A percentile compares a stretch with the other conserved stretches of the same genome.
These are phyloP conservation scores for Candida koratica DNA, from an alignment of 805 yeast species.

Conservation along the genomic window DNA sequence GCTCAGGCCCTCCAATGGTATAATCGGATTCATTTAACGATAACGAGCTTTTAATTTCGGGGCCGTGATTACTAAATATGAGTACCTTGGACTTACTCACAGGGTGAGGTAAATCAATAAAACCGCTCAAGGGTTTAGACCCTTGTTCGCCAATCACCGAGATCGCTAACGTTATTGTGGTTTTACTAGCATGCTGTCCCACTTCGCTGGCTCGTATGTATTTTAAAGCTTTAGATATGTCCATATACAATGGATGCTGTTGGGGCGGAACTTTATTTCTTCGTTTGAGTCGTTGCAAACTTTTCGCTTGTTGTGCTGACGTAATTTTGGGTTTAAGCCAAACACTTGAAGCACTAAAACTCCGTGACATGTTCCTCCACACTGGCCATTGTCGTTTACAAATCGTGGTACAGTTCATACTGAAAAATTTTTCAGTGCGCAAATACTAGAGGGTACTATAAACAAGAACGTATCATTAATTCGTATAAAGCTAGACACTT, in stretches of 20 bases:
- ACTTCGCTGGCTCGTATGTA: slow-evolving; percentile 87
- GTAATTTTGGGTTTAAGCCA: slow-evolving; percentile 9
- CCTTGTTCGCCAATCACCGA: slow-evolving; percentile 72
- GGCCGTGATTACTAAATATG: slow-evolving; percentile 60
- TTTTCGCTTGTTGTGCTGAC: slow-evolving; percentile 20
- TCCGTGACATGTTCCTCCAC: too few species aligned
- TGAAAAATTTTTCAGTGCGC: slow-evolving; percentile 8
- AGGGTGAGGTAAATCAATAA: slow-evolving; percentile 68
- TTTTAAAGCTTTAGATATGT: slow-evolving; percentile 66
- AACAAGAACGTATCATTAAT: too few species aligned
- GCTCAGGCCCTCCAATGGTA: slow-evolving; percentile 67
- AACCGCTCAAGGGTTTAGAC: slow-evolving; percentile 68
- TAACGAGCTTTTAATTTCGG: slow-evolving; percentile 41
- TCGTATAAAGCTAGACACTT: slow-evolving; percentile 16
- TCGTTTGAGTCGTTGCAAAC: slow-evolving; percentile 21
- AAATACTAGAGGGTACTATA: not conserved
- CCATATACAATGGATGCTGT: slow-evolving; percentile 63
- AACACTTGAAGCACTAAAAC: not conserved
- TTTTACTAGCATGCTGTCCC: slow-evolving; percentile 70
- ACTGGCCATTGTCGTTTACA: too few species aligned
- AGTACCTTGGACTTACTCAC: slow-evolving; percentile 60
- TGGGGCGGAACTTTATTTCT: slow-evolving; percentile 37
- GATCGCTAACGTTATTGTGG: slow-evolving; percentile 61
- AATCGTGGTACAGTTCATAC: slow-evolving; percentile 1
- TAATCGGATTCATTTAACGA: slow-evolving; percentile 50